A percentile compares a stretch with the other conserved stretches of the same genome.
Evolutionary conservation across 345 rosid species (phyloP).

Genomic region (Punica granatum): DNA sequence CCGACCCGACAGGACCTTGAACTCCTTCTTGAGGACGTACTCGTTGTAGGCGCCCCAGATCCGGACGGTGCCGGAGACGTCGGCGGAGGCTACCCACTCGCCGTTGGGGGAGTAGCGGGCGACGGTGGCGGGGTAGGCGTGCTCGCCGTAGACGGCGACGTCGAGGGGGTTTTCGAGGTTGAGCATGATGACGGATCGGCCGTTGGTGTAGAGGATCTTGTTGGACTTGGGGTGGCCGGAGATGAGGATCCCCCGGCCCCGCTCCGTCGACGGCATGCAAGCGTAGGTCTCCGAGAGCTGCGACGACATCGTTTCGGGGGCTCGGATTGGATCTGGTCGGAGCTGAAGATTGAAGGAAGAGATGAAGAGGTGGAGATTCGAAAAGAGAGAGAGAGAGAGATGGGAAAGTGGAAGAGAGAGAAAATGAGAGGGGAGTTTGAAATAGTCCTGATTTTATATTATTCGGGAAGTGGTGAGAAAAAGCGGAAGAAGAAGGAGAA

Average conservation of each 20-base stretch:
- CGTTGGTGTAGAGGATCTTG: conserved; percentile 69
- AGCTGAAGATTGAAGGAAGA: background rate
- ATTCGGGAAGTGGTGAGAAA: background rate
- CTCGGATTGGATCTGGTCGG: background rate
- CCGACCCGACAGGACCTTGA: conserved; percentile 83
- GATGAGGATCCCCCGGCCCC: conserved; percentile 85
- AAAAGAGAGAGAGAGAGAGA: background rate
- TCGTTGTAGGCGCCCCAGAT: conserved; percentile 88
- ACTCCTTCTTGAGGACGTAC: conserved; percentile 86
- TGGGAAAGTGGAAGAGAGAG: background rate
- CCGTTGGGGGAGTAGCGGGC: conserved; percentile 98
- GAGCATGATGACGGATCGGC: conserved; percentile 80
- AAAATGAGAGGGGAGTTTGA: conserved; percentile 7
- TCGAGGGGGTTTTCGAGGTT: conserved; percentile 74
- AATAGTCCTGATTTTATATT: conserved; percentile 4
- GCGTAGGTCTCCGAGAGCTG: conserved; percentile 71
- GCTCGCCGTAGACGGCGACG: conserved; percentile 83
- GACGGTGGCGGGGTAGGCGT: conserved; percentile 86
- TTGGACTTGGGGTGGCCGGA: conserved; percentile 71
- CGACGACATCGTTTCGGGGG: conserved; percentile 17
- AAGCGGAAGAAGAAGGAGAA: too few relatives aligned
- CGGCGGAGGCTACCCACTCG: conserved; percentile 98
- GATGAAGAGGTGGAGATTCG: background rate
- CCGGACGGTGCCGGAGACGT: conserved; percentile 81
- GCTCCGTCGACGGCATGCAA: conserved; percentile 84